Evolutionary conservation across 2,329 filamentous ascomycete species (phyloP), one percentile per base, ranked within the genome.

Genomic region (Ophiocordyceps sinensis): DNA sequence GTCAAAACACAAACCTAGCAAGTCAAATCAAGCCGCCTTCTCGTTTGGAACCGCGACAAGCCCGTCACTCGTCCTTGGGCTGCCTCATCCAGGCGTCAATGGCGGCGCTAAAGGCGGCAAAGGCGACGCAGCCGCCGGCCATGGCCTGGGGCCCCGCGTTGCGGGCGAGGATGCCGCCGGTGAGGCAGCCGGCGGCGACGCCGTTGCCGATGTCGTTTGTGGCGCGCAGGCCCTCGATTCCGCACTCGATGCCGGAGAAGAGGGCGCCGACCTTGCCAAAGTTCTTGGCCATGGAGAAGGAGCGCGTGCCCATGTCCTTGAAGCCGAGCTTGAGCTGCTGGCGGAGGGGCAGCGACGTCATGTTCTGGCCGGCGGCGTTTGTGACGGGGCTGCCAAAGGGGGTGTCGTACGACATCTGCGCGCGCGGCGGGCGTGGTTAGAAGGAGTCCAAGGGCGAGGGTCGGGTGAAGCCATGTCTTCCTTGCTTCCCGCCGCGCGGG

Each of bases 361-460:
- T 54, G 23, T 58, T 53, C 31, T 52, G 51, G 30, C 49, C 50
- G 15, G 59, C 52, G 38, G 57, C 52, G 53, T 63, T 63, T 36
- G 66, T 63, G 38, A 51, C 53, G 28, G 63, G 54, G 28, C 60
- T 66, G 59, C 75, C 82, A 63, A 87, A 81, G 44, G 89, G 85
- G 0, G 88, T 95, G 60, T 98, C 91, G 74, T 98, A 98, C 63
- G 86, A 82, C 91, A 98, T 98, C 86, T 94, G 45, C 21, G 14
- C 17, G 15, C 14, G 29, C 4, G 1, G 5, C 5, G n/a, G 17
- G 23, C 10, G 19, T 5, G 28, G 12, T 37, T 30, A 41, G 39
- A 38, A 39, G 41, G 3, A 4, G 19, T 19, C 19, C 19, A 4
- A 30, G 23, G 23, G 9, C 6, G 23, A 26, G 6, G 5, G 23